These are phyloP conservation scores for Sphaerobolus stellatus DNA, from an alignment of 1,284 basidiomycete genomes.

Conservation along the genomic window DNA sequence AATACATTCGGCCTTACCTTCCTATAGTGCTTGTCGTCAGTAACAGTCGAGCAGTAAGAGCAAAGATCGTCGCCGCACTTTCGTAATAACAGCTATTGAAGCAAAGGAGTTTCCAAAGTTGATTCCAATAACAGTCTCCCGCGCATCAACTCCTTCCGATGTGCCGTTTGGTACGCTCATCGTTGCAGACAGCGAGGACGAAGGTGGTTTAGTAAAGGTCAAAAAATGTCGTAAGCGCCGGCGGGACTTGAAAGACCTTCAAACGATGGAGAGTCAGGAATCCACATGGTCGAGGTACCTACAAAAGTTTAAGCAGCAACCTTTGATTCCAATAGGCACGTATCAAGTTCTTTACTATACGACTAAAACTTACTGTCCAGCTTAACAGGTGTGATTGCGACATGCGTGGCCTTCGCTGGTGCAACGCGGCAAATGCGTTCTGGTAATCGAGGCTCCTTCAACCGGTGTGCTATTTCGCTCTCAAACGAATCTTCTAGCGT, in stretches of 20 bases:
- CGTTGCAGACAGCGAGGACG: too few species aligned
- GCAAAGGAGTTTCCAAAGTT: slow-evolving; percentile 97
- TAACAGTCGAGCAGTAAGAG: not conserved
- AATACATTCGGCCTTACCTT: slow-evolving; percentile 89
- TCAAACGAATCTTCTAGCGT: too few species aligned
- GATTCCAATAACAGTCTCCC: slow-evolving; percentile 75
- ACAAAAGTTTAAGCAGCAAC: slow-evolving; percentile 76
- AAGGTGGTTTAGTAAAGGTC: not conserved
- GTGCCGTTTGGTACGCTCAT: slow-evolving; percentile 2
- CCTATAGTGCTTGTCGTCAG: slow-evolving; percentile 44
- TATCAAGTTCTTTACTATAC: slow-evolving; percentile 13
- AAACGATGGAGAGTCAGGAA: too few species aligned
- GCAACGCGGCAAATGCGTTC: slow-evolving; percentile 62
- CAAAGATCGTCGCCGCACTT: slow-evolving; percentile 51
- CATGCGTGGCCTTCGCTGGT: slow-evolving; percentile 67
- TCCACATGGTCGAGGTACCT: slow-evolving; percentile 64
- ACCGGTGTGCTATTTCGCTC: slow-evolving; percentile 39
- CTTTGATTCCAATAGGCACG: slow-evolving; percentile 75
- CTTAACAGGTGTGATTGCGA: slow-evolving; percentile 66
- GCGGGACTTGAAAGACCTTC: too few species aligned
- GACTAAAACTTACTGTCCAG: not conserved
- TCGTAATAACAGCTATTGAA: slow-evolving; percentile 94
- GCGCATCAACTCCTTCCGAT: not conserved
- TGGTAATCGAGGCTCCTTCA: slow-evolving; percentile 67
- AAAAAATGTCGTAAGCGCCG: too few species aligned